phyloP scores from a whole-genome alignment of 108 stramenopile species.

The Skeletonema tropicum region DNA sequence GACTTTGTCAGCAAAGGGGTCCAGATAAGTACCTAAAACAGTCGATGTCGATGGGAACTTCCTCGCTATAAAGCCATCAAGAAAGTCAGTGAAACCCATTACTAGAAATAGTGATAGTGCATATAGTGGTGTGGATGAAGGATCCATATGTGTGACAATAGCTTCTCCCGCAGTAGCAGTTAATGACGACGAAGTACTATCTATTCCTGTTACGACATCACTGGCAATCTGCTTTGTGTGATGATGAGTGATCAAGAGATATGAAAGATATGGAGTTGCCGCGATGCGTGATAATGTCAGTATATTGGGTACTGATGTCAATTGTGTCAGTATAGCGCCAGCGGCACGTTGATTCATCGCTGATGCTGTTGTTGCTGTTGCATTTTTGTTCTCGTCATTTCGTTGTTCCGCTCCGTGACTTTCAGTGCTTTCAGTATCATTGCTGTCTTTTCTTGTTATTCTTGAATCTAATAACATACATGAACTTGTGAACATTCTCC shows the following conservation, averaged over 20 bases:
- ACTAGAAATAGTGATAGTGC: slow-evolving; percentile 46
- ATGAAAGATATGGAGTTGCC: slow-evolving; percentile 74
- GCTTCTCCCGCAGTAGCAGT: slow-evolving; percentile 1
- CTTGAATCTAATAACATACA: not conserved
- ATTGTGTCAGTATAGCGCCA: slow-evolving; percentile 51
- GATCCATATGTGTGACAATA: slow-evolving; percentile 21
- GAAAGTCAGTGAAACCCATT: slow-evolving; percentile 68
- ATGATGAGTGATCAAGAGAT: slow-evolving; percentile 68
- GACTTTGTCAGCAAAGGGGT: slow-evolving; percentile 87
- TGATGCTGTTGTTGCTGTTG: not conserved
- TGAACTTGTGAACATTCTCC: not conserved
- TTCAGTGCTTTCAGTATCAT: not conserved
- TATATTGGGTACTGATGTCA: slow-evolving; percentile 75
- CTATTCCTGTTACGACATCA: not conserved
- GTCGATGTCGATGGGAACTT: slow-evolving; percentile 58
- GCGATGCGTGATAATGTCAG: slow-evolving; percentile 75
- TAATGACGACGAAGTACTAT: not conserved
- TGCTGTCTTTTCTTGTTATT: not conserved
- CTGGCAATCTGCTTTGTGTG: slow-evolving; percentile 12
- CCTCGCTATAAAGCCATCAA: slow-evolving; percentile 89
- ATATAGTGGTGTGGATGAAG: slow-evolving; percentile 22
- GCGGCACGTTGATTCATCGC: slow-evolving; percentile 38
- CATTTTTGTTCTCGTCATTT: not conserved
- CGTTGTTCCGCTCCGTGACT: not conserved
- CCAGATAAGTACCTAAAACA: slow-evolving; percentile 82